Base-by-base conservation (phyloP, 306 rosid species). In the Cicer chorassanicum region DNA sequence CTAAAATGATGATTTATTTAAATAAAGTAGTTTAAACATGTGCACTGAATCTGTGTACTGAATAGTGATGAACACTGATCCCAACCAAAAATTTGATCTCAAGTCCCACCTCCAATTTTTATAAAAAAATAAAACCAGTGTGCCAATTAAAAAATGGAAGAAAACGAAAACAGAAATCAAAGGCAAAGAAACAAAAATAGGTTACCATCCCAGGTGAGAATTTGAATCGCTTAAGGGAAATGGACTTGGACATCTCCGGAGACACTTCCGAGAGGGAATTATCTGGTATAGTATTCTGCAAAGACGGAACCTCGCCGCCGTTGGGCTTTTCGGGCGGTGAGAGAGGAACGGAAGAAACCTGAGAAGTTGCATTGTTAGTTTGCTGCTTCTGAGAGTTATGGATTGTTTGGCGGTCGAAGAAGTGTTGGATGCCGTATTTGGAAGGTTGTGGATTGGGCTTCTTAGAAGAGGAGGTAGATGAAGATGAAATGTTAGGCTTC, bases 191-290 rank as follows among this genome's bases (percentile, higher is more conserved):
- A n/a, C 10, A 54, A 41, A 36, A 4, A 0, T 19, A 36, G 29
- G 16, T 63, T 91, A 91, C 98, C 98, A 93, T 91, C 24, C 98
- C 98, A 16, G 98, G 97, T 1, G 97, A 93, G 83, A 93, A 93
- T 78, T 89, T 91, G 85, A 85, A 86, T 56, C 96, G 89, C 80
- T 92, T 92, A 39, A 73, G 74, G 3, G 96, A 45, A 62, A 75
- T 36, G 18, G 91, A 75, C 82, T 90, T 90, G 2, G 88, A 76
- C 13, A 86, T 69, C 66, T 89, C 91, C 8, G 97, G 97, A 4
- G 97, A 89, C 69, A 57, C 86, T 39, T 87, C 89, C 1, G 82
- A 68, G 36, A 67, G 24, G 16, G 55, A 13, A 56, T 70, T 79
- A 79, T 76, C 88, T 0, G 84, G 64, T n/a, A 84, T 85, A 73